phyloP scores from a whole-genome alignment of 148 eudicot species.

The Amaranthus hypochondriacus region DNA sequence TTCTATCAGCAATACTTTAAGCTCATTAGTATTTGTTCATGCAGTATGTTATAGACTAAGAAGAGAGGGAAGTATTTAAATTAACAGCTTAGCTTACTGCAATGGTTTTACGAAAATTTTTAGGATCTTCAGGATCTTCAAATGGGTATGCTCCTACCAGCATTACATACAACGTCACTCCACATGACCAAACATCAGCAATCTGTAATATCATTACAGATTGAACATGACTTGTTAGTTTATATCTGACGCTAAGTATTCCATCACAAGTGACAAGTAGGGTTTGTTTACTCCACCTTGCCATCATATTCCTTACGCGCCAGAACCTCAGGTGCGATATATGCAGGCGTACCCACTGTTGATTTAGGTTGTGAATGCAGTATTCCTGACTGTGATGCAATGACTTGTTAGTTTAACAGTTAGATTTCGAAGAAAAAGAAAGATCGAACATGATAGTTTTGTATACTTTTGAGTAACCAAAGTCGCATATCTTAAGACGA shows the following conservation, averaged over 20 bases:
- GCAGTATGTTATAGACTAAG: not conserved
- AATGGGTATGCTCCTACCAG: conserved; percentile 96
- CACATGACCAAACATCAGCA: conserved; percentile 99
- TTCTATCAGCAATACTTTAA: no score
- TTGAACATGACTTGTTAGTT: no score
- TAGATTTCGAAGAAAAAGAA: not conserved
- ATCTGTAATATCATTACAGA: conserved; percentile 38
- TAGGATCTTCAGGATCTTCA: conserved; percentile 92
- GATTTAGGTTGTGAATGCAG: conserved; percentile 96
- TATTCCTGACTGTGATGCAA: conserved; percentile 48
- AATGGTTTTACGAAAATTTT: conserved; percentile 75
- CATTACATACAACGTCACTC: conserved; percentile 95
- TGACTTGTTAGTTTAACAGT: not conserved
- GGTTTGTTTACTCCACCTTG: conserved; percentile 39
- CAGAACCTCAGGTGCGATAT: conserved; percentile 91
- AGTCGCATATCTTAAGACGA: conserved; percentile 85
- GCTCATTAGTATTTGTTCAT: no score
- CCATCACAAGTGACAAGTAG: no score
- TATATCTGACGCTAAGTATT: no score
- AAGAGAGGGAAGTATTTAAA: not conserved
- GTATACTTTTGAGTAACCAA: conserved; percentile 88
- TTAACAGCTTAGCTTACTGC: conserved; percentile 49
- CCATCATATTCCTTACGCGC: conserved; percentile 92
- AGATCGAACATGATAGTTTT: not conserved
- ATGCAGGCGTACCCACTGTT: conserved; percentile 94